Base-by-base conservation (phyloP, 2,329 filamentous ascomycete species). In the Colletotrichum orchidophilum region DNA sequence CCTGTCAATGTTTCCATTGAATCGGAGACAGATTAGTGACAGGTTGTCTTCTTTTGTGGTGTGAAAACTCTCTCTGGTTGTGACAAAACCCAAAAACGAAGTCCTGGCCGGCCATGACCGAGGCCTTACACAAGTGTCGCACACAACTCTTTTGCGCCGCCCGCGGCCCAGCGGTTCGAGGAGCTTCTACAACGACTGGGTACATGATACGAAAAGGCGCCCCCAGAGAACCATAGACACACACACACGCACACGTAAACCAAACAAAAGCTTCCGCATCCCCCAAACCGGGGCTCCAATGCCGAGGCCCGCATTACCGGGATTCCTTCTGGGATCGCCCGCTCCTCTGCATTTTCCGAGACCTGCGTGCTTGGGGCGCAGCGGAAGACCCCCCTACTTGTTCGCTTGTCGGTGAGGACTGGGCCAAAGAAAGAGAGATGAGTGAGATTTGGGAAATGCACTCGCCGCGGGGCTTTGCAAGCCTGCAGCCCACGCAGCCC, bases 231-330 rank as follows among this genome's bases (percentile, higher is more conserved):
- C n/a, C n/a, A n/a, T n/a, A n/a, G n/a, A n/a, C n/a, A n/a, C n/a
- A n/a, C n/a, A n/a, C n/a, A n/a, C n/a, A n/a, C n/a, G n/a, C n/a
- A n/a, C 29, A n/a, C 61, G 33, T 18, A 7, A 15, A 52, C 46
- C 39, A 54, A 53, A 68, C 65, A 69, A 42, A 42, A n/a, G 42
- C 42, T 31, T 55, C 50, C 12, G 31, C 26, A 39, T 55, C 52
- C 42, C 31, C 39, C 39, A 21, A 46, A 27, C 33, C 52, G 68
- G 58, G 67, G 50, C 18, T 59, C 39, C 50, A 69, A 54, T 69
- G 53, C 69, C 69, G 69, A 71, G 53, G 35, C 65, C 69, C 59
- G 69, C 65, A 69, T 71, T 60, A 26, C 59, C 65, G 69, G 65
- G 33, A 63, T 24, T 64, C 39, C 46, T 46, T 33, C 42, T 63